phyloP scores from a whole-genome alignment of 345 rosid species.

The Raphanus raphanistrum region DNA sequence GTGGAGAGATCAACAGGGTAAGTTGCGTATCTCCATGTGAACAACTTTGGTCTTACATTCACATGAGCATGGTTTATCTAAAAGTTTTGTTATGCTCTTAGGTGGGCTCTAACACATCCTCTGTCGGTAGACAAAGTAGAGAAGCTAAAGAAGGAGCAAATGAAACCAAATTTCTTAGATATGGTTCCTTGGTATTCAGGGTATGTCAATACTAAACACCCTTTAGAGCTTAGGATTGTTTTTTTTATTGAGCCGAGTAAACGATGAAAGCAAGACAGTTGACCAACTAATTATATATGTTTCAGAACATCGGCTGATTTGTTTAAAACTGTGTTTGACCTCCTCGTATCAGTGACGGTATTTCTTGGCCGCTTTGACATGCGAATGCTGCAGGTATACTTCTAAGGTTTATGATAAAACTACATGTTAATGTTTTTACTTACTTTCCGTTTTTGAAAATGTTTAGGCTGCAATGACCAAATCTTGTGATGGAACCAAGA shows the following conservation, averaged over 20 bases:
- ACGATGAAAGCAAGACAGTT: neutral
- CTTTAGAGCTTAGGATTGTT: neutral
- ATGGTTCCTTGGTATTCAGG: slow-evolving; percentile 99
- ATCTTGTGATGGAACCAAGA: slow-evolving; percentile 51
- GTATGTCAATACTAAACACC: slow-evolving; percentile 45
- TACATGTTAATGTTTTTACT: neutral
- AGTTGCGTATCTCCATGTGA: slow-evolving; percentile 35
- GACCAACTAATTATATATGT: slow-evolving; percentile 32
- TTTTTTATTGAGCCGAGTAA: neutral
- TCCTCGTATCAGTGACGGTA: slow-evolving; percentile 93
- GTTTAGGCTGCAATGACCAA: slow-evolving; percentile 88
- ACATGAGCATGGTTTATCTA: slow-evolving; percentile 4
- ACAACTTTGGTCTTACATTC: slow-evolving; percentile 13
- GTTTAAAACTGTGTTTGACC: slow-evolving; percentile 96
- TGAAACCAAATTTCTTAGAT: slow-evolving; percentile 93
- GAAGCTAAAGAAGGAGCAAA: slow-evolving; percentile 75
- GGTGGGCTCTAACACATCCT: slow-evolving; percentile 99
- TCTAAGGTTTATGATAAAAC: neutral
- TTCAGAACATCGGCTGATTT: slow-evolving; percentile 98
- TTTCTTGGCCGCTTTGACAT: slow-evolving; percentile 99
- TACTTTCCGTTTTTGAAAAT: slow-evolving; percentile 8
- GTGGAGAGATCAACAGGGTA: slow-evolving; percentile 99
- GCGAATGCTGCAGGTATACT: slow-evolving; percentile 97
- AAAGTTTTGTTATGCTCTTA: slow-evolving; percentile 30
- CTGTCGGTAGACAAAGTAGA: slow-evolving; percentile 73